phyloP scores from a whole-genome alignment of 2,329 filamentous ascomycete species.

The Nigrograna mackinnonii region DNA sequence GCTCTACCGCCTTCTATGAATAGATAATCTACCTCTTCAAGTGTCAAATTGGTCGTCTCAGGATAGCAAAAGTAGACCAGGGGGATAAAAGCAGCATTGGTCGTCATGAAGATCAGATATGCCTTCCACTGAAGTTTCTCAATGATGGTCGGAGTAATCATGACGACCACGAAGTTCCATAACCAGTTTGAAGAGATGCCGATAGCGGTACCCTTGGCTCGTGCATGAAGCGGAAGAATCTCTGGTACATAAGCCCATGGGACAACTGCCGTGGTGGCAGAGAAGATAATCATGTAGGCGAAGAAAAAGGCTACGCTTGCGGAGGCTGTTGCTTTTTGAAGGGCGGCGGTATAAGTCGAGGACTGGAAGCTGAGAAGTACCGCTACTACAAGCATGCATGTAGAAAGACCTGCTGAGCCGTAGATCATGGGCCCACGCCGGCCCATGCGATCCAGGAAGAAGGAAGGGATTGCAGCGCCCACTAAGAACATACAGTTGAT shows the following conservation, averaged over 20 bases:
- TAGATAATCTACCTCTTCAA: constrained; percentile 18
- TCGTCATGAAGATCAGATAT: constrained; percentile 57
- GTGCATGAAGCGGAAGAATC: constrained; percentile 49
- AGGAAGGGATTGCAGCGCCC: constrained; percentile 40
- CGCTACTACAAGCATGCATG: constrained; percentile 45
- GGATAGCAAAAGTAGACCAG: constrained; percentile 46
- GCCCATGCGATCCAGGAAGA: constrained; percentile 39
- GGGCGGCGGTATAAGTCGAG: constrained; percentile 22
- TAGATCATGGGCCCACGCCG: constrained; percentile 35
- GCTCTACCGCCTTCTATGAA: too few relatives aligned
- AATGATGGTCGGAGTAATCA: constrained; percentile 53
- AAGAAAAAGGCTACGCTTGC: constrained; percentile 47
- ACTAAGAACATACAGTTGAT: constrained; percentile 35
- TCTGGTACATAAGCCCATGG: constrained; percentile 52
- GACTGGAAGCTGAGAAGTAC: constrained; percentile 25
- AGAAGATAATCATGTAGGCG: constrained; percentile 47
- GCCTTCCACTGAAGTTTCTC: constrained; percentile 53
- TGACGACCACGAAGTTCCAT: constrained; percentile 50
- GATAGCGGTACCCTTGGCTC: constrained; percentile 54
- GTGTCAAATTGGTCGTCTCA: constrained; percentile 14
- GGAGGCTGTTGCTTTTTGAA: constrained; percentile 46
- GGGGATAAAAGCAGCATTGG: constrained; percentile 44
- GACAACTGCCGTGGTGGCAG: constrained; percentile 47
- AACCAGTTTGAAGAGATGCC: constrained; percentile 50
- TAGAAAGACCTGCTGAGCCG: constrained; percentile 33